Evolutionary conservation across 305 asterid genomes (phyloP).

Genomic region (Petunia hybrid): DNA sequence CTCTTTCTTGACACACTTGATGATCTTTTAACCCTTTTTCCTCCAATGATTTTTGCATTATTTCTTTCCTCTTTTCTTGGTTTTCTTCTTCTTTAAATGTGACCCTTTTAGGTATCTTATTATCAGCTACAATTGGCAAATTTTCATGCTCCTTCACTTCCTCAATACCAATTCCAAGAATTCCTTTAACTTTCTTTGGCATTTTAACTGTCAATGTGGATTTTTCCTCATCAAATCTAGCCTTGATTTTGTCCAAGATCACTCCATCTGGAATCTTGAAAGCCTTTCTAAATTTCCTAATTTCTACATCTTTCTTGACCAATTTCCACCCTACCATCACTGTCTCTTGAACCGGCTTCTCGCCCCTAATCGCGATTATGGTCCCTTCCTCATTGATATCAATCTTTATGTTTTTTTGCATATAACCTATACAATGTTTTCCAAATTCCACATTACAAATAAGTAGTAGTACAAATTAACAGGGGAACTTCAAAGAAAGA

Average conservation of each 20-base stretch:
- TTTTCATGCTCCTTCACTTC: slow-evolving; percentile 59
- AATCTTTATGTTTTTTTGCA: slow-evolving; percentile 58
- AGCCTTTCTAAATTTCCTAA: slow-evolving; percentile 62
- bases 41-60: background rate
- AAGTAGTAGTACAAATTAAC: background rate
- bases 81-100: slow-evolving; percentile 27
- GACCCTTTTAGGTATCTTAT: slow-evolving; percentile 34
- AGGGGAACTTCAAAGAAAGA: background rate
- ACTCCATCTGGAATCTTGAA: slow-evolving; percentile 78
- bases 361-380: slow-evolving; percentile 57
- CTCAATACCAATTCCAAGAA: slow-evolving; percentile 55
- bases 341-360: slow-evolving; percentile 63
- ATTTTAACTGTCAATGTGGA: slow-evolving; percentile 62
- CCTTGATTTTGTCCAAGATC: slow-evolving; percentile 68
- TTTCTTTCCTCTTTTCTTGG: slow-evolving; percentile 4
- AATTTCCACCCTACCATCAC: slow-evolving; percentile 64
- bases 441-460: background rate
- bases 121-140: slow-evolving; percentile 49
- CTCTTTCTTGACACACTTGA: background rate
- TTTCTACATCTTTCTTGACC: slow-evolving; percentile 56
- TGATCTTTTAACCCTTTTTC: background rate
- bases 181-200: slow-evolving; percentile 74
- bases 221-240: slow-evolving; percentile 63
- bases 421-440: slow-evolving; percentile 54
- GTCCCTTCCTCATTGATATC: slow-evolving; percentile 80